phyloP scores from a whole-genome alignment of 164 flowering plant species.

The Liriodendron chinense region DNA sequence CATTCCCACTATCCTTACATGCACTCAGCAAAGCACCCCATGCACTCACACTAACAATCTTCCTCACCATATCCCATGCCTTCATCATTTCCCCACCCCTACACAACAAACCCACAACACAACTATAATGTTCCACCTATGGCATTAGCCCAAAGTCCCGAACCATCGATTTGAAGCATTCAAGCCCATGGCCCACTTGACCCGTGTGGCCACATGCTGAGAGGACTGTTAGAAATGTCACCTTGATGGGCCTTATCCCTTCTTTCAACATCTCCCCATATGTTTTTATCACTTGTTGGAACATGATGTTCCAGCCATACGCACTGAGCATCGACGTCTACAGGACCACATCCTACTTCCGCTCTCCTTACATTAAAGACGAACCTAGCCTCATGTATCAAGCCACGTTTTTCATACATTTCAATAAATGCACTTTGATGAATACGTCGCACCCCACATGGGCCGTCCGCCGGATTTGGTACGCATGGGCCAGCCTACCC shows the following conservation, averaged over 20 bases:
- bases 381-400: slow-evolving; percentile 40
- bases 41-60: slow-evolving; percentile 27
- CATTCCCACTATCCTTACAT: slow-evolving; percentile 46
- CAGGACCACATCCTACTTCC: slow-evolving; percentile 52
- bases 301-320: slow-evolving; percentile 60
- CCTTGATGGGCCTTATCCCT: slow-evolving; percentile 55
- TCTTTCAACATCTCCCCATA: slow-evolving; percentile 48
- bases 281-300: slow-evolving; percentile 41
- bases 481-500: no score
- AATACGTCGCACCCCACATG: slow-evolving; percentile 42
- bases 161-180: slow-evolving; percentile 59
- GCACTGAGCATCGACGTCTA: slow-evolving; percentile 80
- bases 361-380: slow-evolving; percentile 39
- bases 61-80: slow-evolving; percentile 56
- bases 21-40: slow-evolving; percentile 81
- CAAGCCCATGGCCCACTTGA: slow-evolving; percentile 49
- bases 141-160: slow-evolving; percentile 44
- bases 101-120: slow-evolving; percentile 67
- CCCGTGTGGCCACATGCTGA: slow-evolving; percentile 77
- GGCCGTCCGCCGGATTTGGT: no score
- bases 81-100: slow-evolving; percentile 69
- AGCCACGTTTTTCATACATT: slow-evolving; percentile 82
- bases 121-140: slow-evolving; percentile 60
- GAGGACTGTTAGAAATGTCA: slow-evolving; percentile 61
- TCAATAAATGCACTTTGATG: slow-evolving; percentile 66